Evolutionary conservation across 2,329 filamentous ascomycete genomes (phyloP).

Genomic region (Apiospora aurea): DNA sequence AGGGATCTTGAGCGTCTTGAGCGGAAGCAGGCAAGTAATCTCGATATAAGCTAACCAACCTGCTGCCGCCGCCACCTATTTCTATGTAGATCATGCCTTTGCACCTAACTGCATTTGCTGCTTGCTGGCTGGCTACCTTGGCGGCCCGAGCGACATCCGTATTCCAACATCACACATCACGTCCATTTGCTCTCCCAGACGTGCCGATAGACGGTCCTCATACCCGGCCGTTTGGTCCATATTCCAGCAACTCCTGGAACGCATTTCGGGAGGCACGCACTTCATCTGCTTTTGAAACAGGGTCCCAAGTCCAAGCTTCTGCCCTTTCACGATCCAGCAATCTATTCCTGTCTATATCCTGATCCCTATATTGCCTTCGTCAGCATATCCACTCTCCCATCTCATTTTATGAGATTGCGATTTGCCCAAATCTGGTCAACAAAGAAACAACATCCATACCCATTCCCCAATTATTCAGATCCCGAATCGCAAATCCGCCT

Average conservation of each 20-base stretch:
- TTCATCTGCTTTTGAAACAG: background rate
- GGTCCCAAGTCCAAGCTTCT: background rate
- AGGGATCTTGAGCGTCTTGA: background rate
- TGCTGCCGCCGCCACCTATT: background rate
- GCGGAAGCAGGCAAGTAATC: background rate
- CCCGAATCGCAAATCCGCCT: background rate
- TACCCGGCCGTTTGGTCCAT: background rate
- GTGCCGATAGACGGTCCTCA: background rate
- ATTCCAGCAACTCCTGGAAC: background rate
- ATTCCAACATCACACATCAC: background rate
- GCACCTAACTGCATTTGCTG: background rate
- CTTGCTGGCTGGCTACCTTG: background rate
- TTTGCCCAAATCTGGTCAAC: background rate
- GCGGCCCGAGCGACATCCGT: background rate
- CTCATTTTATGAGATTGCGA: background rate
- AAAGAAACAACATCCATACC: background rate
- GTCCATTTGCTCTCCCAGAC: background rate
- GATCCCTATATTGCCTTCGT: background rate
- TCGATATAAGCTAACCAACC: background rate
- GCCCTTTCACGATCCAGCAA: background rate
- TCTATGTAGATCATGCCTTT: background rate
- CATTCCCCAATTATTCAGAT: background rate
- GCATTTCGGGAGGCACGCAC: background rate
- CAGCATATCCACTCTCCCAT: background rate
- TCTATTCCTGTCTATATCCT: background rate